A percentile compares a stretch with the other conserved stretches of the same genome.
These are phyloP conservation scores for Metschnikowia baotianmanensis DNA, from an alignment of 805 yeast species.

Conservation along the genomic window DNA sequence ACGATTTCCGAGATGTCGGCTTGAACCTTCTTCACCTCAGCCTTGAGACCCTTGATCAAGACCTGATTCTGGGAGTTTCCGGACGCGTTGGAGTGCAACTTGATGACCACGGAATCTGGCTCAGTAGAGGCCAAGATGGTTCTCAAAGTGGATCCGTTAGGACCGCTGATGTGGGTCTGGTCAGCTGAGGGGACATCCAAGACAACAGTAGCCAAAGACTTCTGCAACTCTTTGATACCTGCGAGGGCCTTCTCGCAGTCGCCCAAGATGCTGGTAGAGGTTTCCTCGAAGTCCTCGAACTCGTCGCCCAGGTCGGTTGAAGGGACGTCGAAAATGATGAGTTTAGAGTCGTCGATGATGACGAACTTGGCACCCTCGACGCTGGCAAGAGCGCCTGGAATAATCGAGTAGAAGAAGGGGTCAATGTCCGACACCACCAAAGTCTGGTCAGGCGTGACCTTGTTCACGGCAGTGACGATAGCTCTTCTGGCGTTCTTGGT, in stretches of 20 bases:
- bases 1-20: slow-evolving; percentile 53
- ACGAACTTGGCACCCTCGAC: slow-evolving; percentile 53
- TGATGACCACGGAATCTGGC: slow-evolving; percentile 42
- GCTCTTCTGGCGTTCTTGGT: slow-evolving; percentile 65
- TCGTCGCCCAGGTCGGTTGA: slow-evolving; percentile 34
- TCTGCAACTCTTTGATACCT: slow-evolving; percentile 56
- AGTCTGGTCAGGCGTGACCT: slow-evolving; percentile 65
- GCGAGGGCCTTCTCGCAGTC: slow-evolving; percentile 55
- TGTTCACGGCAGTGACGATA: slow-evolving; percentile 71
- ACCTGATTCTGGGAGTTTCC: slow-evolving; percentile 50
- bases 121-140: slow-evolving; percentile 38
- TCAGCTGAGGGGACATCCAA: slow-evolving; percentile 51
- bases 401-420: slow-evolving; percentile 50
- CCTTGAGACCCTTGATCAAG: slow-evolving; percentile 65
- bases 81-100: slow-evolving; percentile 41
- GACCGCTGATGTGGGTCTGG: slow-evolving; percentile 62
- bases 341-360: slow-evolving; percentile 46
- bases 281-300: slow-evolving; percentile 70
- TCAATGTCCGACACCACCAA: slow-evolving; percentile 62
- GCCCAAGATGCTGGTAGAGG: slow-evolving; percentile 49
- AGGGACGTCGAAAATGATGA: slow-evolving; percentile 58
- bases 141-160: slow-evolving; percentile 56
- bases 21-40: slow-evolving; percentile 55
- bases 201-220: slow-evolving; percentile 48
- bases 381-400: slow-evolving; percentile 40